Conservation (phyloP, 2,329 filamentous ascomycete genomes). For the Colletotrichum cuscutae region DNA sequence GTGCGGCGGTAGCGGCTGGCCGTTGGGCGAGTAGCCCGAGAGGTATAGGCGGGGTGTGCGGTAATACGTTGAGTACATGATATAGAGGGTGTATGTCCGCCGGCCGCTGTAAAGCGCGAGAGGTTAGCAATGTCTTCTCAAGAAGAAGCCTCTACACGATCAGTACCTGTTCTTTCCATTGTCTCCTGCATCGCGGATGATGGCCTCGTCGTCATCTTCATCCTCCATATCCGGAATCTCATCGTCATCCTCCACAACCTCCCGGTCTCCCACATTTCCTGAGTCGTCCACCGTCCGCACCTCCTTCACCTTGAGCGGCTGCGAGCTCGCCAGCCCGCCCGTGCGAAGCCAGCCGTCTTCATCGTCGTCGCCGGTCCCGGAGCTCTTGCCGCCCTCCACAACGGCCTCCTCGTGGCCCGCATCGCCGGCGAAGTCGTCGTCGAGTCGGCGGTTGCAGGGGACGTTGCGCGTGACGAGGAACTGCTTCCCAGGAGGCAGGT, state of each 20-base stretch:
- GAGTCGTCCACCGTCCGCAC: conserved; percentile 90
- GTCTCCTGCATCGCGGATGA: conserved; percentile 79
- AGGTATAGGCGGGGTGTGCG: conserved; percentile 95
- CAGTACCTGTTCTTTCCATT: conserved; percentile 58
- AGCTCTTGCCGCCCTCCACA: conserved; percentile 67
- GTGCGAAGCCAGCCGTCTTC: conserved; percentile 95
- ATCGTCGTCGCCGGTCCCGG: conserved; percentile 63
- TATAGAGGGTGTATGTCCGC: conserved; percentile 98
- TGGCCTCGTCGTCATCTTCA: conserved; percentile 95
- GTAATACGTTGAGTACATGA: conserved; percentile 97
- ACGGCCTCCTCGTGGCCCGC: conserved; percentile 88
- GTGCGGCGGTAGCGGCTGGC: conserved; percentile 83
- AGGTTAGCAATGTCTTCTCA: conserved; percentile 27
- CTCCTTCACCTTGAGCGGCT: conserved; percentile 81
- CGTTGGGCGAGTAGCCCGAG: conserved; percentile 84
- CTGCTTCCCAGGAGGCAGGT: conserved; percentile 91
- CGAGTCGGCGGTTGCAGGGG: conserved; percentile 89
- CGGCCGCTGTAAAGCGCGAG: conserved; percentile 67
- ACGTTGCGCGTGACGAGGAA: conserved; percentile 95
- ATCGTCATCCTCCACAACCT: conserved; percentile 77
- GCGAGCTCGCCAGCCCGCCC: conserved; percentile 79
- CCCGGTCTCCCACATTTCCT: conserved; percentile 83
- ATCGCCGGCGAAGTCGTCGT: conserved; percentile 92
- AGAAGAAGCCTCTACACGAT: background rate
- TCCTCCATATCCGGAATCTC: conserved; percentile 99